Base-by-base conservation (phyloP, 2,329 filamentous ascomycete species). In the Cladosporium sp. region DNA sequence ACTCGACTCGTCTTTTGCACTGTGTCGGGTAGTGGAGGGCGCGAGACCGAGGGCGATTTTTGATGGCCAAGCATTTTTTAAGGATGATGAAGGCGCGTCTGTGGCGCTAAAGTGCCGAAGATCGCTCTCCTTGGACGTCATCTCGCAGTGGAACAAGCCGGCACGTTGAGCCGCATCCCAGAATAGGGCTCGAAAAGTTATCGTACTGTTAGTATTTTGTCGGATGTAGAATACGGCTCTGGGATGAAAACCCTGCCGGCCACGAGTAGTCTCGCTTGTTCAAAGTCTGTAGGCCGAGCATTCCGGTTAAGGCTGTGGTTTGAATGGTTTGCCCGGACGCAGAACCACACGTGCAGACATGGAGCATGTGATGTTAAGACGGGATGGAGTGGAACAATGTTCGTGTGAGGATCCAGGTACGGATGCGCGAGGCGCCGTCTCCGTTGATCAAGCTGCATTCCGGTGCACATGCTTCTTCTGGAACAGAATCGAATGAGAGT, bases 81-180 rank as follows among this genome's bases (percentile, higher is more conserved):
- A 39, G 45, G 45, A 39, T 32, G 25, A 38, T 39, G 6, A 30
- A 48, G 12, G 19, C 27, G 19, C 27, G 42, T 36, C 11, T 27
- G 4, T 4, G 22, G 22, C 22, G 22, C 22, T 27, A 27, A 27
- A 5, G 5, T 27, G 22, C 22, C 32, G 32, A 35, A 25, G 8
- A 47, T 47, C 43, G 43, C 25, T 4, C 27, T 33, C 43, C 43
- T 38, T 38, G 13, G 22, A 47, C 43, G 43, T 47, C 43, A 47
- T 42, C 25, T 42, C 25, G 15, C 40, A 16, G 25, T 30, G 43
- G 35, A 19, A 38, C n/a, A 11, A 30, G 35, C 43, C 35, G 43
- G 32, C 25, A 13, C n/a, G 18, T 47, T 38, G 35, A 30, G 25
- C 35, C 43, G 35, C 35, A 38, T 22, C 7, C 20, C 13, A 35